Evolutionary conservation across 306 rosid species (phyloP).

Genomic region (Vigna radiata): DNA sequence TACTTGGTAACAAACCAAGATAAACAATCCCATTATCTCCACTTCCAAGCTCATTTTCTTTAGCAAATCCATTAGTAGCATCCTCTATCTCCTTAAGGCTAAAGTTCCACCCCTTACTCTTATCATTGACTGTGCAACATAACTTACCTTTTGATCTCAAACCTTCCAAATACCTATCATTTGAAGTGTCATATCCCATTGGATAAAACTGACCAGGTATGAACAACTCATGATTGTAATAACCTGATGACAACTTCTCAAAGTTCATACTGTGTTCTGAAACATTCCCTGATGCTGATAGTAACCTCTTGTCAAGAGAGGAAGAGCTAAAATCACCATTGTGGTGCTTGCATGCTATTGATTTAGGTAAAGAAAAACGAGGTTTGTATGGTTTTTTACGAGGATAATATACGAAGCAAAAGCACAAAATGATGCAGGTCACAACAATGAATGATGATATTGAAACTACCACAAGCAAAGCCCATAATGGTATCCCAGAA

Average conservation of each 20-base stretch:
- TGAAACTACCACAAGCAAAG: conserved; percentile 36
- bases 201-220: conserved; percentile 1
- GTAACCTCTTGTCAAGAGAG: conserved; percentile 54
- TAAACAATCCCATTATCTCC: conserved; percentile 59
- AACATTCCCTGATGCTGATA: conserved; percentile 37
- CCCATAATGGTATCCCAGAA: conserved; percentile 59
- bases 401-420: conserved; percentile 29
- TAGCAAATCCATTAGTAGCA: conserved; percentile 58
- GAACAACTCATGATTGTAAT: conserved; percentile 1
- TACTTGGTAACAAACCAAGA: conserved; percentile 58
- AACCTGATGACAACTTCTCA: conserved; percentile 3
- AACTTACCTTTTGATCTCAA: conserved; percentile 34
- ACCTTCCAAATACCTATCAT: conserved; percentile 25
- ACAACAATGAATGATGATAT: conserved; percentile 28
- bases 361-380: conserved; percentile 33
- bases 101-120: conserved; percentile 46
- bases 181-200: not conserved
- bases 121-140: conserved; percentile 35
- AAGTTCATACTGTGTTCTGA: conserved; percentile 44
- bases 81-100: conserved; percentile 53
- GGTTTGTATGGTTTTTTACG: conserved; percentile 41
- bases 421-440: conserved; percentile 23
- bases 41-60: conserved; percentile 54
- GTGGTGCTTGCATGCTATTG: conserved; percentile 39
- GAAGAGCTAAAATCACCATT: conserved; percentile 21